Base-by-base conservation (phyloP, 192 early-diverging fungal species). In the Rhizophagus clarus region DNA sequence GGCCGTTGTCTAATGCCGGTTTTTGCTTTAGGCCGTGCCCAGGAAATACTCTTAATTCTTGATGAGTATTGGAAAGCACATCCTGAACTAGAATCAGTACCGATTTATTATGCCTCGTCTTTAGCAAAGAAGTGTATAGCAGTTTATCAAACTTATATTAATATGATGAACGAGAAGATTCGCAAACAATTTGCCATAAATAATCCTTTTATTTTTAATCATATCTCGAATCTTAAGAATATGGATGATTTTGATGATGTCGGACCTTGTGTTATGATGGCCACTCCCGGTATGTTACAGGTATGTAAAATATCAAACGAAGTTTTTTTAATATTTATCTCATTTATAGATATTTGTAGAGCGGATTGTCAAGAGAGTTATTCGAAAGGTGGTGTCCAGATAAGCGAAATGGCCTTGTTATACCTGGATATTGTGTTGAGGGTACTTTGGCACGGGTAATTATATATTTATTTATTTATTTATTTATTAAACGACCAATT, bases 251-350 rank as follows among this genome's bases (percentile, higher is more conserved):
- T 98, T 82, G 97, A 98, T 63, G 98, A 99, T 80, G 87, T 91
- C 3, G 97, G 98, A 0, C 96, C 98, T 12, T 99, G 98, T 88
- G 97, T 99, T 22, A 98, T 99, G 92, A 93, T 99, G 92, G 97
- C 97, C 32, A 94, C 92, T 88, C 98, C 98, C 0, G 98, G 97
- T 24, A 98, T 99, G 97, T 85, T 99, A 64, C 97, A 99, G 87
- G 92, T 88, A 80, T 61, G 67, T 56, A 29, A n/a, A 72, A 7
- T 24, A 29, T 32, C 26, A 29, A 22, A 64, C 14, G 3, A 9
- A 28, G n/a, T 29, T 28, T 64, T 29, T 12, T 29, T 29, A 56
- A 22, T 22, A 56, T 4, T 22, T 56, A 22, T 22, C 42, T 45
- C 11, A 45, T 45, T 7, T 12, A 3, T 17, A 4, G 72, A 40